Evolutionary conservation across 2,329 filamentous ascomycete genomes (phyloP).

Genomic region (Didymella segeticola): DNA sequence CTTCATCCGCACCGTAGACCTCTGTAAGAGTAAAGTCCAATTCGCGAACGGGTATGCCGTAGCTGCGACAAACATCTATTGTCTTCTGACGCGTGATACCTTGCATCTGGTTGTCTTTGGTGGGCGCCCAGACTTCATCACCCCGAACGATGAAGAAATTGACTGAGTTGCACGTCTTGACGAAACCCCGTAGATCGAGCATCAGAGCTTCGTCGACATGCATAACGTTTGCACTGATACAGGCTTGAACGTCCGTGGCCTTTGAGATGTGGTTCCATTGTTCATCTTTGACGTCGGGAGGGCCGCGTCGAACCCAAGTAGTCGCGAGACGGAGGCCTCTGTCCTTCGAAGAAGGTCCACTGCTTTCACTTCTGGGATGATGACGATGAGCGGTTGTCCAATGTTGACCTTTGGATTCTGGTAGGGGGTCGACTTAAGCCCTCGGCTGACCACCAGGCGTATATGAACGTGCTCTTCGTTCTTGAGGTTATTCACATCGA

Average conservation of each 20-base stretch:
- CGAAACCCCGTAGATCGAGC: not conserved
- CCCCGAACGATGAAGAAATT: slow-evolving; percentile 7
- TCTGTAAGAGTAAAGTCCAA: not conserved
- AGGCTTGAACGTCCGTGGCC: slow-evolving; percentile 3
- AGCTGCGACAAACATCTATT: not conserved
- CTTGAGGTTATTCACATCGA: not conserved
- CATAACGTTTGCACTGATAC: slow-evolving; percentile 1
- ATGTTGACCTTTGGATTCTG: slow-evolving; percentile 2
- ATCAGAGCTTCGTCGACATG: not conserved
- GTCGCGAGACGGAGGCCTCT: not conserved
- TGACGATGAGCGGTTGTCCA: slow-evolving; percentile 1
- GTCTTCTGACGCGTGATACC: slow-evolving; percentile 5
- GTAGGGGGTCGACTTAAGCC: slow-evolving; percentile 1
- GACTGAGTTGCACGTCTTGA: slow-evolving; percentile 5
- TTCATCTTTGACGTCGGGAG: slow-evolving; percentile 2
- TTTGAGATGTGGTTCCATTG: slow-evolving; percentile 5
- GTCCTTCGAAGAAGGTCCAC: not conserved
- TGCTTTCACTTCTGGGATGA: slow-evolving; percentile 2
- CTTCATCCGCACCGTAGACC: not conserved
- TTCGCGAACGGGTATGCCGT: not conserved
- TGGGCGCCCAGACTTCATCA: slow-evolving; percentile 1
- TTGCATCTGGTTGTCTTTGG: slow-evolving; percentile 4
- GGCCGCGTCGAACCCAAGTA: slow-evolving; percentile 1
- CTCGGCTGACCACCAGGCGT: not conserved
- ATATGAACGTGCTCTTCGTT: not conserved